Evolutionary conservation across 2,329 filamentous ascomycete genomes (phyloP).

Genomic region (Calonectria multiphialidica): DNA sequence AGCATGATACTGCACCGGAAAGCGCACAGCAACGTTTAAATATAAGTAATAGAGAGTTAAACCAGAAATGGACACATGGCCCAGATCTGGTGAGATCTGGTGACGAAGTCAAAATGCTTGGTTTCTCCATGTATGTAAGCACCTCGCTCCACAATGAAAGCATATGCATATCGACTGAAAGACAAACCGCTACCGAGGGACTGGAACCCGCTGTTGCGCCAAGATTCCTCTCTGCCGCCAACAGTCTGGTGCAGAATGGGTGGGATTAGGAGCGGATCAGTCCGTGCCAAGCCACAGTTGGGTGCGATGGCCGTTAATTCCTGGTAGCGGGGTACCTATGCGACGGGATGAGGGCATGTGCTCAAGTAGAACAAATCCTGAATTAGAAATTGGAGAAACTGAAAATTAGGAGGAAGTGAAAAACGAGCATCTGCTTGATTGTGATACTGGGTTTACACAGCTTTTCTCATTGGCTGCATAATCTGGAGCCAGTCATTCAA

Average conservation of each 20-base stretch:
- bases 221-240: not conserved
- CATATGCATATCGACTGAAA: not conserved
- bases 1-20: not conserved
- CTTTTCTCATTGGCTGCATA: not conserved
- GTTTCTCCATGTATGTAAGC: not conserved
- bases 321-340: constrained; percentile 43
- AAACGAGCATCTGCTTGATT: too few species aligned
- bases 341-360: not conserved
- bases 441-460: too few species aligned
- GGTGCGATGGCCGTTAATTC: constrained; percentile 37
- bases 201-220: not conserved
- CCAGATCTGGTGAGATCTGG: not conserved
- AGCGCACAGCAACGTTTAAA: not conserved
- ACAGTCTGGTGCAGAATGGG: not conserved
- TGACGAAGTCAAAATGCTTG: not conserved
- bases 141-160: not conserved
- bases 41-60: not conserved
- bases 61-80: not conserved
- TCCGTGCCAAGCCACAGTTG: not conserved
- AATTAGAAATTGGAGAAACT: not conserved
- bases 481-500: not conserved
- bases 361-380: not conserved
- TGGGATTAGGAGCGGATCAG: not conserved
- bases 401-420: not conserved
- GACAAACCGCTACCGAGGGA: not conserved